Percentiles rank a stretch among this genome's conserved stretches.
Evolutionary conservation across 2,329 filamentous ascomycete species (phyloP).

Genomic region (Fusarium pseudocircinatum): DNA sequence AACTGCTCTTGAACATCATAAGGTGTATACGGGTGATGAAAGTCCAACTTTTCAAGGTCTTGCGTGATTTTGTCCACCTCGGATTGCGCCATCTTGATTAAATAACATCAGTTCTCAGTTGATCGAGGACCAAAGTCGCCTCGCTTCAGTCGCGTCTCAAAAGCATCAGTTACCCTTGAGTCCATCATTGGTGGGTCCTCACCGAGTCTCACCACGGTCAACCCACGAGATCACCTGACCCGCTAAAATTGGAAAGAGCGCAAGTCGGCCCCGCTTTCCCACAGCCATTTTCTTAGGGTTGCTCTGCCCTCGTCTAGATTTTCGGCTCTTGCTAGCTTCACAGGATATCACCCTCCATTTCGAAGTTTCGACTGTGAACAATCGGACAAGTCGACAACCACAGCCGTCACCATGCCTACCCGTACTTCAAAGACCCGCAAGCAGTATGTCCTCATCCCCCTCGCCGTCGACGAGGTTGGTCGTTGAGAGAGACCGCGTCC

Average conservation of each 20-base stretch:
- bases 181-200: constrained; percentile 31
- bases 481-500: constrained; percentile 29
- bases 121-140: neutral
- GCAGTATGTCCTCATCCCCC: constrained; percentile 66
- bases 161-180: constrained; percentile 11
- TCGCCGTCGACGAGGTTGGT: constrained; percentile 36
- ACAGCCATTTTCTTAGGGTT: constrained; percentile 50
- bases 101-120: neutral
- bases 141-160: constrained; percentile 24
- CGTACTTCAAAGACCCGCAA: constrained; percentile 80
- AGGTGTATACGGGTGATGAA: constrained; percentile 87
- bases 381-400: constrained; percentile 53
- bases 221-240: constrained; percentile 47
- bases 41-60: constrained; percentile 60
- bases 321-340: constrained; percentile 47
- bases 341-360: constrained; percentile 53
- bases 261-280: constrained; percentile 7
- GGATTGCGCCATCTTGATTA: constrained; percentile 32
- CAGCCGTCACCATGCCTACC: constrained; percentile 74
- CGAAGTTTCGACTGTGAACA: constrained; percentile 49
- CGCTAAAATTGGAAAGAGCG: neutral
- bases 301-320: constrained; percentile 53
- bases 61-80: constrained; percentile 30
- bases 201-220: constrained; percentile 35
- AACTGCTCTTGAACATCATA: constrained; percentile 90